phyloP scores from a whole-genome alignment of 352 stramenopile genomes.

The Phytophthora idaei region DNA sequence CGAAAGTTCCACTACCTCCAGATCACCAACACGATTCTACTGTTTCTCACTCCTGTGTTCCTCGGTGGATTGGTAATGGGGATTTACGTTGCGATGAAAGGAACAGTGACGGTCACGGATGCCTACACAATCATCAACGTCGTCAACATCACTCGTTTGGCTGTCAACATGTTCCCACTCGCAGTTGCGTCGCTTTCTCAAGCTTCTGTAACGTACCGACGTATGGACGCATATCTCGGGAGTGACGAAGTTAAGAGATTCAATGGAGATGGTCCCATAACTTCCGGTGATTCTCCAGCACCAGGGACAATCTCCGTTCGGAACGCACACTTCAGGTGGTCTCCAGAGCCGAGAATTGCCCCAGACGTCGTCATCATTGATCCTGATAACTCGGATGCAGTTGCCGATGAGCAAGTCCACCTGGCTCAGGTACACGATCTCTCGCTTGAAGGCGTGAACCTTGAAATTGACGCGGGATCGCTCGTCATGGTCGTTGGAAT shows the following conservation, averaged over 20 bases:
- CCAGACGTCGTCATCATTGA: constrained; percentile 33
- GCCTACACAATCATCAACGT: constrained; percentile 49
- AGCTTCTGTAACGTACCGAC: constrained; percentile 30
- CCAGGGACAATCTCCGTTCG: constrained; percentile 23
- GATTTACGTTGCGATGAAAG: constrained; percentile 46
- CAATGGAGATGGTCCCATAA: neutral
- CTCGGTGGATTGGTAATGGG: constrained; percentile 44
- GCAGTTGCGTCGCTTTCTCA: constrained; percentile 37
- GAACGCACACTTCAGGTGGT: constrained; percentile 32
- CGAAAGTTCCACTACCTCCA: constrained; percentile 63
- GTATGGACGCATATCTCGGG: constrained; percentile 31
- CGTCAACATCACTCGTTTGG: constrained; percentile 41
- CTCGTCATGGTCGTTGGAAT: constrained; percentile 64
- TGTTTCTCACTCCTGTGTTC: constrained; percentile 51
- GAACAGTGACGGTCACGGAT: constrained; percentile 47
- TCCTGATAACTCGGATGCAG: constrained; percentile 16
- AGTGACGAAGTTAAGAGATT: constrained; percentile 26
- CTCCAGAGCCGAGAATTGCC: constrained; percentile 5
- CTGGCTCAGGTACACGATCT: constrained; percentile 21
- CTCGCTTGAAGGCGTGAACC: constrained; percentile 41
- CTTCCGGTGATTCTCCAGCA: constrained; percentile 1
- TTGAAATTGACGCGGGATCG: constrained; percentile 67
- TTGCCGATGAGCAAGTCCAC: constrained; percentile 9
- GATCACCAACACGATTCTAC: constrained; percentile 52
- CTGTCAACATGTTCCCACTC: constrained; percentile 36